Base-by-base conservation (phyloP, 2,329 filamentous ascomycete genomes). In the Penicillium sp. region DNA sequence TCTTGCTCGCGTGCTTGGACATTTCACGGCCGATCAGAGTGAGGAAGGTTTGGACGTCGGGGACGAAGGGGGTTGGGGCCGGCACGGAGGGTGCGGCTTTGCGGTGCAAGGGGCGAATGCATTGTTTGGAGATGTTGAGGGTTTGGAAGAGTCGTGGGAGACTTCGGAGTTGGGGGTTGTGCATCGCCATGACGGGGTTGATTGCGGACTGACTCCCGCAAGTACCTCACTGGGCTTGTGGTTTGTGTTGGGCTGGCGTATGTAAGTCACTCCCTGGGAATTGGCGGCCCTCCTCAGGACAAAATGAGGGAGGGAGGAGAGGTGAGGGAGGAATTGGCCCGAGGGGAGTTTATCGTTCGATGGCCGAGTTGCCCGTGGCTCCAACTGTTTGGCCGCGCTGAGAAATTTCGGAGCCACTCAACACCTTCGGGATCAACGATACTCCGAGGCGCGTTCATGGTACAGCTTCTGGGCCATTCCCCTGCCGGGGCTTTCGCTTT, bases 11-110 rank as follows among this genome's bases (percentile, higher is more conserved):
- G 81, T 97, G 92, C 74, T 90, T 88, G 73, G 86, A 88, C 71
- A 97, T 88, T 70, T 89, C 89, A 66, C 95, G 93, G 70, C 95
- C 95, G 79, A 98, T 97, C 62, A 97, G 84, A 38, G 86, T 92
- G 65, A 98, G 89, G 79, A 99, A 97, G 17, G 93, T 95, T 70
- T 85, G 76, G 44, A 92, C 88, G 76, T 97, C 89, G 35, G 93
- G 94, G 42, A 96, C 89, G 72, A 96, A 93, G 1, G 92, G 91
- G 40, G 90, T 96, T 0, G 93, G 90, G 26, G 83, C 74, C 2
- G 93, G 93, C 30, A 89, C 76, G 3, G 73, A 63, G 35, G 87
- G 80, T 7, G 75, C 51, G 10, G 70, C 47, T 73, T 75, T 71
- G 68, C 76, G 75, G 70, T 83, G 81, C 30, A 83, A 72, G 28